A percentile compares a stretch with the other conserved stretches of the same genome.
These are phyloP conservation scores for Solanum medicagineum DNA, from an alignment of 257 asterid genomes.

Conservation along the genomic window DNA sequence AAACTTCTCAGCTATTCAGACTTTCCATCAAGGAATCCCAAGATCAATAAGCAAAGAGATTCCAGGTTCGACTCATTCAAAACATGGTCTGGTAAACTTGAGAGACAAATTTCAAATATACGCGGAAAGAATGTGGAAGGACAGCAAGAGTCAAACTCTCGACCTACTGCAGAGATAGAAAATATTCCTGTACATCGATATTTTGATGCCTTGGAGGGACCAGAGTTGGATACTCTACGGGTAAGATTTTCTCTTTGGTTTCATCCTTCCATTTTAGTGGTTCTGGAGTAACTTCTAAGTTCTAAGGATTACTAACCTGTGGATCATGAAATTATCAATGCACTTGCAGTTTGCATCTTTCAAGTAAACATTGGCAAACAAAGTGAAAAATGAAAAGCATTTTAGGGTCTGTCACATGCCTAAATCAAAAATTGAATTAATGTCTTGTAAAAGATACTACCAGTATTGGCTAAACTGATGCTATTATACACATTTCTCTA, in stretches of 20 bases:
- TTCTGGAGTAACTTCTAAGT: background rate
- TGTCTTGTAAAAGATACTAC: background rate
- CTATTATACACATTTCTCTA: background rate
- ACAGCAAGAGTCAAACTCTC: conserved; percentile 13
- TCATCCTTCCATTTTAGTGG: background rate
- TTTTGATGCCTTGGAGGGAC: conserved; percentile 83
- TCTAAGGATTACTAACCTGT: background rate
- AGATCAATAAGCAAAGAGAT: conserved; percentile 27
- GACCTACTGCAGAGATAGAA: conserved; percentile 20
- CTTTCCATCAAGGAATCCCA: conserved; percentile 16
- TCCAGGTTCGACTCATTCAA: conserved; percentile 59
- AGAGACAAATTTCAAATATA: conserved; percentile 46
- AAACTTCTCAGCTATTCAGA: conserved; percentile 1
- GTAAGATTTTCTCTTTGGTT: conserved; percentile 15
- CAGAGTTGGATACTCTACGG: conserved; percentile 65
- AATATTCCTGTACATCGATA: conserved; percentile 43
- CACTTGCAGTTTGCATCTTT: background rate
- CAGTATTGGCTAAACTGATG: background rate
- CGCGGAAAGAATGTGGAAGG: conserved; percentile 28
- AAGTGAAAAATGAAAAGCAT: background rate
- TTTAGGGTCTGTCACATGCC: background rate
- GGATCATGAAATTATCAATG: background rate
- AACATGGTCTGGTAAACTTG: conserved; percentile 76
- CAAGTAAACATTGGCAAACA: background rate
- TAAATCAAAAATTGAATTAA: background rate